Conservation (phyloP, 2,329 filamentous ascomycete genomes). For the Nigrograna mackinnonii region DNA sequence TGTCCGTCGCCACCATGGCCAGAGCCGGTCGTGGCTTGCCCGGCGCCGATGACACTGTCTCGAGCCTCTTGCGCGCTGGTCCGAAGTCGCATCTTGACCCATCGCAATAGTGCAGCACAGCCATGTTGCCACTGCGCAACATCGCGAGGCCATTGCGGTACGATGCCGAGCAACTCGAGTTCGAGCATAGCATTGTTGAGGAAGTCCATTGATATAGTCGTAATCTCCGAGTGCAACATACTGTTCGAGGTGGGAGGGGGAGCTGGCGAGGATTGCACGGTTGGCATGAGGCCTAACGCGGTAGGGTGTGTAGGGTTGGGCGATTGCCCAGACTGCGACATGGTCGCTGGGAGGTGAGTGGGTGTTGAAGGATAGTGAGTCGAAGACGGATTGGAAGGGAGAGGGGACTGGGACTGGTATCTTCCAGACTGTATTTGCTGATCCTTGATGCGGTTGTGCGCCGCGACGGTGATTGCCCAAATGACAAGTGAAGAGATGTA, state of each 20-base stretch:
- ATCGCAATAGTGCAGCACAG: conserved; percentile 31
- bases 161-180: conserved; percentile 14
- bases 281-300: conserved; percentile 11
- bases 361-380: conserved; percentile 7
- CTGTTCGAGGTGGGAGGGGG: conserved; percentile 16
- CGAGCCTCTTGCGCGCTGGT: conserved; percentile 18
- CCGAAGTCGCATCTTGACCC: conserved; percentile 34
- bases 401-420: conserved; percentile 21
- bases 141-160: conserved; percentile 20
- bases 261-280: conserved; percentile 18
- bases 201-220: conserved; percentile 26
- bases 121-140: conserved; percentile 29
- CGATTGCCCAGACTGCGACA: conserved; percentile 9
- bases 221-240: conserved; percentile 20
- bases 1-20: conserved; percentile 20
- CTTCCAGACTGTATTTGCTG: conserved; percentile 12
- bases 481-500: conserved; percentile 39
- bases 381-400: conserved; percentile 9
- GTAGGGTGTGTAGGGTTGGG: conserved; percentile 14
- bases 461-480: conserved; percentile 36
- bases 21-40: conserved; percentile 12
- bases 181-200: conserved; percentile 23
- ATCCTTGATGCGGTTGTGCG: conserved; percentile 19
- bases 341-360: conserved; percentile 7
- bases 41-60: conserved; percentile 11